phyloP scores from a whole-genome alignment of 805 yeast genomes.

The Candida mattraensis region DNA sequence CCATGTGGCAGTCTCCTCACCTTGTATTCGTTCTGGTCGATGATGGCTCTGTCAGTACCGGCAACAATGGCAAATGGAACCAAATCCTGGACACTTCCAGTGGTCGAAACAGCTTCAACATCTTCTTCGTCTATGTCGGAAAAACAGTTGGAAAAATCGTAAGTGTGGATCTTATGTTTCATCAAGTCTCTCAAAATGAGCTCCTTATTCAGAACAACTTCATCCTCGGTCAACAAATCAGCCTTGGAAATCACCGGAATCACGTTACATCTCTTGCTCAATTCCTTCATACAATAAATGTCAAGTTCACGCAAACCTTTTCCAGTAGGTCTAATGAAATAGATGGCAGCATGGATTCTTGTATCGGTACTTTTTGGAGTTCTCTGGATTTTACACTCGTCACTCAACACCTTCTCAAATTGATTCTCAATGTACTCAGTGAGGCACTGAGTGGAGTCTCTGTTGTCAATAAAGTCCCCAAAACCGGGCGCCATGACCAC shows the following conservation, averaged over 20 bases:
- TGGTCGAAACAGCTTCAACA: constrained; percentile 8
- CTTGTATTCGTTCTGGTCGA: constrained; percentile 69
- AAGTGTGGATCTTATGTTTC: constrained; percentile 24
- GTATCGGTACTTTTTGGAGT: constrained; percentile 49
- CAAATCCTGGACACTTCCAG: constrained; percentile 25
- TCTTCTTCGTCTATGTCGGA: constrained; percentile 31
- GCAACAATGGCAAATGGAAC: constrained; percentile 93
- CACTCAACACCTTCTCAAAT: constrained; percentile 67
- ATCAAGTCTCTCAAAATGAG: constrained; percentile 45
- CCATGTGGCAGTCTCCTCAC: constrained; percentile 91
- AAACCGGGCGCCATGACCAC: constrained; percentile 71
- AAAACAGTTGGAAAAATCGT: constrained; percentile 32
- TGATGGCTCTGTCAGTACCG: constrained; percentile 65
- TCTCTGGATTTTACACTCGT: constrained; percentile 61
- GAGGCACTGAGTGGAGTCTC: constrained; percentile 56
- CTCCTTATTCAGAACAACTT: constrained; percentile 43
- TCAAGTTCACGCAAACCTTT: constrained; percentile 67
- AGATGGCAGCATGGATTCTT: constrained; percentile 82
- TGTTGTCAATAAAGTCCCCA: constrained; percentile 69
- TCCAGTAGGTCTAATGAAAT: constrained; percentile 74
- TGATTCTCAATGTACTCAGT: constrained; percentile 75
- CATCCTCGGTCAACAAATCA: constrained; percentile 65
- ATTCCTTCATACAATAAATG: constrained; percentile 63
- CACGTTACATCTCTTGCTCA: constrained; percentile 69
- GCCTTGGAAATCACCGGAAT: constrained; percentile 83